Evolutionary conservation across 192 early-diverging fungal genomes (phyloP).

Genomic region (Rhizophagus clarus): DNA sequence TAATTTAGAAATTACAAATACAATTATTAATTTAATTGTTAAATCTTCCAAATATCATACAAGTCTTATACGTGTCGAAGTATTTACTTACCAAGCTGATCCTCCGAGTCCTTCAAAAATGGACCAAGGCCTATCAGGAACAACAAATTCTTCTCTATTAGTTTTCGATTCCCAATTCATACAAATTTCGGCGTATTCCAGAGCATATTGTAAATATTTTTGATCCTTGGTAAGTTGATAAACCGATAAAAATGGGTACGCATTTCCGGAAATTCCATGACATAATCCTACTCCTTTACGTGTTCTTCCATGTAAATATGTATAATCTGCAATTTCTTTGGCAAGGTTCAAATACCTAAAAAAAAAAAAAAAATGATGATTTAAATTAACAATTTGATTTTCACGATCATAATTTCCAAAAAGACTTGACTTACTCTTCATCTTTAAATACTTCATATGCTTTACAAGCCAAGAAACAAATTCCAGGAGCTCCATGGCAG

Average conservation of each 20-base stretch:
- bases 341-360: conserved; percentile 18
- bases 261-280: conserved; percentile 24
- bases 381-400: background rate
- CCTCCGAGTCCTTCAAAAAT: conserved; percentile 21
- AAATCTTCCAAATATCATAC: too few species aligned
- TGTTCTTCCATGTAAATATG: background rate
- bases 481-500: conserved; percentile 25
- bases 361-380: background rate
- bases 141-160: background rate
- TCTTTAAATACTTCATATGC: conserved; percentile 23
- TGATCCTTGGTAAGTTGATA: conserved; percentile 12
- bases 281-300: conserved; percentile 24
- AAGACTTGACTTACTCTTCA: conserved; percentile 11
- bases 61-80: background rate
- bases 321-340: background rate
- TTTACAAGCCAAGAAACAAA: conserved; percentile 23
- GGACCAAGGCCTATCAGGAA: conserved; percentile 22
- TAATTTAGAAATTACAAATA: background rate
- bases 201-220: conserved; percentile 15
- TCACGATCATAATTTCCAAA: background rate
- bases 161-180: conserved; percentile 1
- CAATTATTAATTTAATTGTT: background rate
- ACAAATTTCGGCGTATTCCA: conserved; percentile 8
- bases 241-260: conserved; percentile 5
- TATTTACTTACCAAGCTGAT: background rate